Conservation (phyloP, 768 basidiomycete genomes). For the Pleurotus sapidus region DNA sequence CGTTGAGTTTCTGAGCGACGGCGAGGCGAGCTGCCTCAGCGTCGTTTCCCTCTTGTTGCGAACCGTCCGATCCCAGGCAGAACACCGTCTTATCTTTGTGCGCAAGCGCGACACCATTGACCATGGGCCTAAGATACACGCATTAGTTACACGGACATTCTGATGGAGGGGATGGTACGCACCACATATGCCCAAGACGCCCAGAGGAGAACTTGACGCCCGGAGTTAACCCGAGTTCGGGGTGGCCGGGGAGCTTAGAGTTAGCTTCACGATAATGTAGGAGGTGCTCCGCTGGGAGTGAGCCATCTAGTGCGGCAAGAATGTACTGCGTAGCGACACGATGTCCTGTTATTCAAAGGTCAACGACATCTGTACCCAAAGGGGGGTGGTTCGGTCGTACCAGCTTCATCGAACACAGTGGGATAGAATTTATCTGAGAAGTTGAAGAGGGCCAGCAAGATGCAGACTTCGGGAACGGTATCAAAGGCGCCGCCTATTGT, state of each 20-base stretch:
- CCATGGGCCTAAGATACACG: conserved; percentile 49
- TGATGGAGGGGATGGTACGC: conserved; percentile 12
- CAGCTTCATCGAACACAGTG: conserved; percentile 79
- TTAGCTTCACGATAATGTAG: conserved; percentile 85
- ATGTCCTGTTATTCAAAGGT: conserved; percentile 51
- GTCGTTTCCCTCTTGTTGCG: conserved; percentile 90
- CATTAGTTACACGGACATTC: neutral
- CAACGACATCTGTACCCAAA: neutral
- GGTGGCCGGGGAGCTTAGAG: conserved; percentile 86
- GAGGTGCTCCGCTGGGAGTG: conserved; percentile 70
- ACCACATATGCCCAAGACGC: conserved; percentile 91
- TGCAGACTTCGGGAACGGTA: conserved; percentile 83
- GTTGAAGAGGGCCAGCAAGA: conserved; percentile 73
- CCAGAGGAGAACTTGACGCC: conserved; percentile 92
- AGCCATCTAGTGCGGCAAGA: conserved; percentile 72
- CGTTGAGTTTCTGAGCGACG: conserved; percentile 77
- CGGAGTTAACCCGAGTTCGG: conserved; percentile 87
- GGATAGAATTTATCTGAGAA: conserved; percentile 61
- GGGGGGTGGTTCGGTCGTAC: conserved; percentile 31
- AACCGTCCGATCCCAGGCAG: conserved; percentile 86
- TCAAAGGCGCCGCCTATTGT: conserved; percentile 59
- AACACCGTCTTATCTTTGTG: conserved; percentile 76
- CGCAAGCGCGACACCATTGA: conserved; percentile 83
- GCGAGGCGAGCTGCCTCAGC: conserved; percentile 88
- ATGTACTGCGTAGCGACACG: conserved; percentile 91